Base-by-base conservation (phyloP, 345 rosid genomes). In the Chamaenerion angustifolium region DNA sequence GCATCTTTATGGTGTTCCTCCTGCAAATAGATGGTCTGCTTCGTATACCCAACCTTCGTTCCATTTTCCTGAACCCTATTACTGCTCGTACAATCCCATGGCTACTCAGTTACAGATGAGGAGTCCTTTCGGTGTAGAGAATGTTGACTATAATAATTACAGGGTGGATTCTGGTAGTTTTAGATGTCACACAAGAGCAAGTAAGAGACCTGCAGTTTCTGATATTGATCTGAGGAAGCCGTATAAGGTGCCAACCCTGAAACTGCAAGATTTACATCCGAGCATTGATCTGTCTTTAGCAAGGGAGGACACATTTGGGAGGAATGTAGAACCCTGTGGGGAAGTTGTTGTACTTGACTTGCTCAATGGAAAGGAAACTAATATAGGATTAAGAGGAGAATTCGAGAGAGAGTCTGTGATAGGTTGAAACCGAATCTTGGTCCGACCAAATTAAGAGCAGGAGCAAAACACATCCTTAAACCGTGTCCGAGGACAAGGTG, bases 401-500 rank as follows among this genome's bases (percentile, higher is more conserved):
- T 16, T 5, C 8, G 49, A 56, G 25, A 48, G 42, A 12, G 52
- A 51, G 35, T 35, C 7, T 48, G 42, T 46, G 27, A 23, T 5
- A 2, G 27, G 27, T 2, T 10, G 59, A 57, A 11, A 46, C 58
- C 16, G 56, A 57, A 59, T 42, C 23, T 59, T 11, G 71, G 78
- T 45, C 68, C 76, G 5, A 10, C 67, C n/a, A 76, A 73, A 59
- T 66, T 73, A 40, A 65, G 60, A 51, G 68, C 78, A 11, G 78
- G 78, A 41, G 68, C 67, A 9, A 73, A 71, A 66, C 72, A 76
- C 66, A 59, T 70, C 48, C 64, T 68, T 57, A 63, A 73, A 57
- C 76, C 76, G 0, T 45, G 57, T 46, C 49, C 51, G 48, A 56
- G 19, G 62, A 56, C 57, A 55, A 53, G 11, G 74, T 63, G 27